Conservation (phyloP, 2,329 filamentous ascomycete genomes). For the Colletotrichum coccodes region DNA sequence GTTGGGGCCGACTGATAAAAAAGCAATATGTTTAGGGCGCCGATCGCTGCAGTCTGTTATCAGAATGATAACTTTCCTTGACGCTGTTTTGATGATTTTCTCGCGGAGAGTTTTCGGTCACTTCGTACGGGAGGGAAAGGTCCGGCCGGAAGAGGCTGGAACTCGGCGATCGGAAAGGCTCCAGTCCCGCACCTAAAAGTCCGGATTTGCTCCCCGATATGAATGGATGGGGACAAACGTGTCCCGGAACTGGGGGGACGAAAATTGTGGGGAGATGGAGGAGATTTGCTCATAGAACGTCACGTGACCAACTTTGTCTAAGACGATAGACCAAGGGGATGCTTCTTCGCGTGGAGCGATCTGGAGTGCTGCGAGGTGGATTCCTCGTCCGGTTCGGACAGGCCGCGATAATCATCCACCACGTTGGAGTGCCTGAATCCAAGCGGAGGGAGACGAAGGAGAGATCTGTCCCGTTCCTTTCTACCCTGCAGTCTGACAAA, state of each 20-base stretch:
- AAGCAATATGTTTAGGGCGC: background rate
- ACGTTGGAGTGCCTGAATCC: background rate
- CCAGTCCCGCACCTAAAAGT: background rate
- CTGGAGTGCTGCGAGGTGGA: background rate
- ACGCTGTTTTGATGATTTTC: constrained; percentile 8
- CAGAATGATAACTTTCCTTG: background rate
- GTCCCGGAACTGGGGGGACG: background rate
- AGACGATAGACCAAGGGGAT: constrained; percentile 1
- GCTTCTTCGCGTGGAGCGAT: background rate
- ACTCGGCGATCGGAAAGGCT: background rate
- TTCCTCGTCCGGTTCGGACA: background rate
- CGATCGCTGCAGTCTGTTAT: background rate
- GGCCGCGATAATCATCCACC: background rate
- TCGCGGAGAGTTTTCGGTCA: constrained; percentile 27
- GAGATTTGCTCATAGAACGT: background rate
- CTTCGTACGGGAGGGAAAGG: constrained; percentile 5
- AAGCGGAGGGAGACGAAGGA: background rate
- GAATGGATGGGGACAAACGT: background rate
- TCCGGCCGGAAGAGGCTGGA: constrained; percentile 3
- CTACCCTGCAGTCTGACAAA: background rate
- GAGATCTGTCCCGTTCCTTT: background rate
- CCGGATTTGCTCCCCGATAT: constrained; percentile 1
- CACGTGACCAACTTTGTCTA: constrained; percentile 14
- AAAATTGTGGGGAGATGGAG: background rate
- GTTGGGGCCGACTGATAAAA: too few species aligned